phyloP scores from a whole-genome alignment of 2,329 filamentous ascomycete species.

The Colletotrichum kahawae region DNA sequence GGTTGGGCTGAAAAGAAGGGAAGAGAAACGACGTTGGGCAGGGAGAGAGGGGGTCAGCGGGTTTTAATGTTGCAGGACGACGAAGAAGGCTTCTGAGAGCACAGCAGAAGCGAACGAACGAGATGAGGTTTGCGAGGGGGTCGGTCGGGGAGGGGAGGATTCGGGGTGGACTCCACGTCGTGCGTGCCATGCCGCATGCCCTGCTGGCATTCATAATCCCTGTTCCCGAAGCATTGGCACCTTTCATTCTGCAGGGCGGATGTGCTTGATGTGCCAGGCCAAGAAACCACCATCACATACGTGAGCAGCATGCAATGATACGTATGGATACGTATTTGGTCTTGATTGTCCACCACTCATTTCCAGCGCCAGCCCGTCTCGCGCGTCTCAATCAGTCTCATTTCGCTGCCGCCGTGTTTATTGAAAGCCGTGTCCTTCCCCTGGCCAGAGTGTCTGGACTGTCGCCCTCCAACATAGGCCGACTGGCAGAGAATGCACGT shows the following conservation, averaged over 20 bases:
- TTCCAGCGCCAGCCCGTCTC: not conserved
- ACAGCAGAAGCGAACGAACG: conserved; percentile 11
- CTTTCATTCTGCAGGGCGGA: conserved; percentile 7
- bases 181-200: conserved; percentile 3
- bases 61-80: conserved; percentile 38
- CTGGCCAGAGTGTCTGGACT: conserved; percentile 6
- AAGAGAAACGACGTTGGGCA: conserved; percentile 40
- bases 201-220: conserved; percentile 13
- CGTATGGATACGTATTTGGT: not conserved
- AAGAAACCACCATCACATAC: not conserved
- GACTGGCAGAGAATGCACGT: not conserved
- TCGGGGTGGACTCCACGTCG: conserved; percentile 14
- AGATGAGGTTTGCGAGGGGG: conserved; percentile 16
- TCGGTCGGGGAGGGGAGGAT: conserved; percentile 6
- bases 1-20: conserved; percentile 41
- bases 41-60: conserved; percentile 40
- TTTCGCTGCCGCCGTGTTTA: not conserved
- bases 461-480: not conserved
- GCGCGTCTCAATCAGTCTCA: conserved; percentile 1
- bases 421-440: not conserved
- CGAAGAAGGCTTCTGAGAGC: conserved; percentile 2
- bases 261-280: conserved; percentile 8
- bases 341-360: conserved; percentile 7
- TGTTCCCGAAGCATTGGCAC: conserved; percentile 9
- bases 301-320: not conserved